A percentile compares a stretch with the other conserved stretches of the same genome.
phyloP scores from a whole-genome alignment of 106 monocot genomes.

The Apostasia shenzhenica region DNA sequence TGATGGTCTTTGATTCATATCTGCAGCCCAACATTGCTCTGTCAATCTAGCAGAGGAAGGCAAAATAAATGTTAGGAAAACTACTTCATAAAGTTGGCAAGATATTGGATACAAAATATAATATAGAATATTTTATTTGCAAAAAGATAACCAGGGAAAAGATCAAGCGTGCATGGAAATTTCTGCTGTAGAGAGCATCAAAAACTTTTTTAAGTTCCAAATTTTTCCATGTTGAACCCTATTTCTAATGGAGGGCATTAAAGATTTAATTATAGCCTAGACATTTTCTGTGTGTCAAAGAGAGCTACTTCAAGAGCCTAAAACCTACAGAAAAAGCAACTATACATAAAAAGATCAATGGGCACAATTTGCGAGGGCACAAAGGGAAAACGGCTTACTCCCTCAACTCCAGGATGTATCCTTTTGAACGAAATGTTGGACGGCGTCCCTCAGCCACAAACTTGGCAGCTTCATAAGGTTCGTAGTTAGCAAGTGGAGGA shows the following conservation, averaged over 20 bases:
- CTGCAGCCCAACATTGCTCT: slow-evolving; percentile 69
- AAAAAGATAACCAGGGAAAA: background rate
- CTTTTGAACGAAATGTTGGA: slow-evolving; percentile 68
- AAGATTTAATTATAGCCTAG: no score
- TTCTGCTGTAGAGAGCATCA: no score
- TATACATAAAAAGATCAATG: no score
- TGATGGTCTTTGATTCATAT: slow-evolving; percentile 68
- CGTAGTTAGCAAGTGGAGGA: slow-evolving; percentile 74
- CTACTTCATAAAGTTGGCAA: background rate
- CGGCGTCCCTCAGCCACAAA: slow-evolving; percentile 72
- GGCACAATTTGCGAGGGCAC: no score
- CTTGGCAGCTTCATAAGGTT: slow-evolving; percentile 96
- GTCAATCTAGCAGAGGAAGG: slow-evolving; percentile 41
- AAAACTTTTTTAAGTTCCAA: no score
- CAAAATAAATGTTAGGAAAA: background rate
- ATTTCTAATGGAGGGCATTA: no score
- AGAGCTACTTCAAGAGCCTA: no score
- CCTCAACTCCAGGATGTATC: slow-evolving; percentile 52
- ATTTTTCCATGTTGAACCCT: no score
- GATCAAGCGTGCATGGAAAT: background rate
- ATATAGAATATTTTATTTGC: background rate
- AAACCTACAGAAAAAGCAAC: no score
- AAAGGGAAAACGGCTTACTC: slow-evolving; percentile 36
- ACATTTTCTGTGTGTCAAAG: no score
- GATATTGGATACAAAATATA: no score